Evolutionary conservation across 768 basidiomycete species (phyloP).

Genomic region (Dendrothele bispora): DNA sequence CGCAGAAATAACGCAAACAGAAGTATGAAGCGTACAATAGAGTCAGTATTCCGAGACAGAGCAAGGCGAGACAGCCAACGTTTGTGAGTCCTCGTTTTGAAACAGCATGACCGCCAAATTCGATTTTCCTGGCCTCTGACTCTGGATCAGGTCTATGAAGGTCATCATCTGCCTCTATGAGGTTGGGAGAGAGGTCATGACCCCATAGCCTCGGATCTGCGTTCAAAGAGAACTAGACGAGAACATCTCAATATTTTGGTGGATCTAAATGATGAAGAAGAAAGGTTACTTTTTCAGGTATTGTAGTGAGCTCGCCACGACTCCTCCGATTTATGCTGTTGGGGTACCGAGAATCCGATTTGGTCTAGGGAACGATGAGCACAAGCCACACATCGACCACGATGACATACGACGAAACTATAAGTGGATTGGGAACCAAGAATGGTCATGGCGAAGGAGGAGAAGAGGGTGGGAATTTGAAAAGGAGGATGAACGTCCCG

Average conservation of each 20-base stretch:
- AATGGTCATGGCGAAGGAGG: too few species aligned
- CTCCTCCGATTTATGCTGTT: background rate
- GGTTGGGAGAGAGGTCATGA: constrained; percentile 41
- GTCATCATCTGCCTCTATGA: constrained; percentile 43
- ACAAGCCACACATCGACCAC: too few species aligned
- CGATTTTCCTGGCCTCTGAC: constrained; percentile 30
- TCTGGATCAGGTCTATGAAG: constrained; percentile 48
- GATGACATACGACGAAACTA: too few species aligned
- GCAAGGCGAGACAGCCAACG: constrained; percentile 49
- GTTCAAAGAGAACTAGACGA: constrained; percentile 47
- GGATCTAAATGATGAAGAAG: constrained; percentile 2
- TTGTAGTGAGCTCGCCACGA: constrained; percentile 13
- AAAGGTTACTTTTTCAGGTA: constrained; percentile 15
- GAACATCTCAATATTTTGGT: background rate
- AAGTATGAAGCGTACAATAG: constrained; percentile 47
- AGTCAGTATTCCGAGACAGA: constrained; percentile 32
- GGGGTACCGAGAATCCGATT: constrained; percentile 22
- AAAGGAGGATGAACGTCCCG: too few species aligned
- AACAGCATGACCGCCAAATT: constrained; percentile 46
- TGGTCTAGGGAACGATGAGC: too few species aligned
- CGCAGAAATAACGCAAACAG: constrained; percentile 31
- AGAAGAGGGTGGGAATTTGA: too few species aligned
- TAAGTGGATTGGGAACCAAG: too few species aligned
- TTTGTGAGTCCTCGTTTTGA: constrained; percentile 70
- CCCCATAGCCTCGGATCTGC: constrained; percentile 61